Conservation (phyloP, 306 rosid genomes). For the Pyrus pyrifolia region DNA sequence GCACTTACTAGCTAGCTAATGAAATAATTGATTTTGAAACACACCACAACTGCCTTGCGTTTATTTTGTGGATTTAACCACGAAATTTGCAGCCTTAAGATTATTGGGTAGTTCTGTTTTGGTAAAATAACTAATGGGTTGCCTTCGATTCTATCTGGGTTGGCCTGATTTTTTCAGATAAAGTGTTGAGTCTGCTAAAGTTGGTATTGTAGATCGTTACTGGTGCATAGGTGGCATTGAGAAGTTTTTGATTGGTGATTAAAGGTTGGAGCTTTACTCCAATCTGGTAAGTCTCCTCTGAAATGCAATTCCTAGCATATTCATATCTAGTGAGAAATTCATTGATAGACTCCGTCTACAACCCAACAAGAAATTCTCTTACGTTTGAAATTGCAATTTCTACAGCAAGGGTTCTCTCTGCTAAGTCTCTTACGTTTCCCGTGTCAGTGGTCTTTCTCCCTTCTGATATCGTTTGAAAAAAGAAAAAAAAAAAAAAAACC, state of each 20-base stretch:
- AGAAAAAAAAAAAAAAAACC: too few species aligned
- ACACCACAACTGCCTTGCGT: slow-evolving; percentile 55
- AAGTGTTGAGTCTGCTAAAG: background rate
- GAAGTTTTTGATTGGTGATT: slow-evolving; percentile 6
- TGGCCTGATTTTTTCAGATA: slow-evolving; percentile 10
- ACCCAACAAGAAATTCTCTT: too few species aligned
- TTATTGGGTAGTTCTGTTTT: background rate
- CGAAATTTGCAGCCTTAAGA: slow-evolving; percentile 2
- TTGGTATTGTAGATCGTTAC: too few species aligned
- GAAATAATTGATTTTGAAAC: slow-evolving; percentile 3
- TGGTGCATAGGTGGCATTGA: background rate
- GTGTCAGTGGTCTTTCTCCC: too few species aligned
- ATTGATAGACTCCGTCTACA: too few species aligned
- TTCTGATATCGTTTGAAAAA: too few species aligned
- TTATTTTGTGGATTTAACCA: background rate
- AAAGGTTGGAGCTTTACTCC: slow-evolving; percentile 11
- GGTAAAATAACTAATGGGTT: background rate
- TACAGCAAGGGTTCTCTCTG: too few species aligned
- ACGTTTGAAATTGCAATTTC: too few species aligned
- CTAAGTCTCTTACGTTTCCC: too few species aligned
- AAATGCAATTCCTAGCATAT: too few species aligned
- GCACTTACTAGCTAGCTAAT: background rate
- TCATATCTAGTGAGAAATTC: too few species aligned
- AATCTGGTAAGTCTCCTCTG: background rate
- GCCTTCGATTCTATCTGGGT: slow-evolving; percentile 7